Conservation (phyloP, 768 basidiomycete species). For the Russula griseocarnosa region DNA sequence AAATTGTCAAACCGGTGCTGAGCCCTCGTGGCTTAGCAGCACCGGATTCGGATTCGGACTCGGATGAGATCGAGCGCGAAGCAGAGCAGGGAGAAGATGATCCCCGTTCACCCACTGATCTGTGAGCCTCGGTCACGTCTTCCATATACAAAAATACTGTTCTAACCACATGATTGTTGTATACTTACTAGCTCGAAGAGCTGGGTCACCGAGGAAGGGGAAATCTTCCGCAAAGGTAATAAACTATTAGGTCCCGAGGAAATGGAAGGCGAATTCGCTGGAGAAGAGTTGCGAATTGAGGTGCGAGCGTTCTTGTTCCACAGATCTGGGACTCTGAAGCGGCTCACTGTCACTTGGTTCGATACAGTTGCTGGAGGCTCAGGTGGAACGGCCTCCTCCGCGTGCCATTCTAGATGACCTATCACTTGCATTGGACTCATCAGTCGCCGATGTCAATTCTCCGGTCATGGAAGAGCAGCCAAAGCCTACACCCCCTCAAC, state of each 20-base stretch:
- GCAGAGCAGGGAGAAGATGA: conserved; percentile 35
- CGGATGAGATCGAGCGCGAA: conserved; percentile 51
- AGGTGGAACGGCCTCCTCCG: conserved; percentile 81
- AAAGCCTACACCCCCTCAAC: conserved; percentile 49
- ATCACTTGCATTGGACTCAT: conserved; percentile 28
- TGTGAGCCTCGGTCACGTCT: conserved; percentile 10
- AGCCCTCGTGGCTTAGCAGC: conserved; percentile 44
- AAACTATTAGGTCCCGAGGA: conserved; percentile 77
- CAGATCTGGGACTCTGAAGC: background rate
- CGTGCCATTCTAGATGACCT: conserved; percentile 61
- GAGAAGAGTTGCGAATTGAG: conserved; percentile 83
- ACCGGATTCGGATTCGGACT: conserved; percentile 38
- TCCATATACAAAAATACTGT: background rate
- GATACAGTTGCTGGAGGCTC: conserved; percentile 72
- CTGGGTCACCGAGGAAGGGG: conserved; percentile 93
- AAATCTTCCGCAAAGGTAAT: conserved; percentile 89
- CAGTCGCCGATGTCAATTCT: conserved; percentile 7
- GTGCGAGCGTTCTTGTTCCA: conserved; percentile 37
- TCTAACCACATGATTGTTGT: background rate
- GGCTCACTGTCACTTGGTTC: background rate
- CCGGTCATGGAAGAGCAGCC: conserved; percentile 32
- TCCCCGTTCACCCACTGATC: conserved; percentile 27
- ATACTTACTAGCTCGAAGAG: conserved; percentile 54
- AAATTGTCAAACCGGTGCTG: conserved; percentile 65
- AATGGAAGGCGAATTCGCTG: conserved; percentile 85